Base-by-base conservation (phyloP, 371 early-diverging fungal genomes). In the Zopfochytrium polystomum region DNA sequence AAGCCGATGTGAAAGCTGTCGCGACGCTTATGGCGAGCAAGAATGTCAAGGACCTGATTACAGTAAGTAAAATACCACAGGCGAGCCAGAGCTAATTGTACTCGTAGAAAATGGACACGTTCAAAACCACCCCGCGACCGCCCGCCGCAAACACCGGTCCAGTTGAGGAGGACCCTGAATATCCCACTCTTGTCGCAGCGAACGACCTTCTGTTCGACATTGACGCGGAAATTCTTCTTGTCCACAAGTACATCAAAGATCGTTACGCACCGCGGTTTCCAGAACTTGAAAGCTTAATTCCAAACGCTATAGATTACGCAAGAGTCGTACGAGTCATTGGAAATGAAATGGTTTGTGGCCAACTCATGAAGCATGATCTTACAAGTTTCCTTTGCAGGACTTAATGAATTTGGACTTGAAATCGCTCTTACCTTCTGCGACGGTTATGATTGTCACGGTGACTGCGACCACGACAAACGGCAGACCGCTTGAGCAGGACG, bases 231-330 rank as follows among this genome's bases (percentile, higher is more conserved):
- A 84, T 93, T 30, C 77, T 89, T 48, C 72, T 83, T 22, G 89
- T 95, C 7, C 91, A 93, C 67, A 90, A 90, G 89, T 95, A 85
- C 66, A 84, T 96, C 63, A 70, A 90, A 25, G 96, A 97, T 72
- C 89, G 89, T 55, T 97, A 94, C 74, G 87, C 85, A 29, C 71
- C 82, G 22, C 83, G 87, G 42, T 96, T 96, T 63, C 93, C 95
- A 0, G 98, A 94, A 65, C 84, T 97, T 5, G 93, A 95, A 70
- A 80, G 85, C 7, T 80, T 96, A 29, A 87, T 97, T 3, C 83
- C 83, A 9, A 89, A 89, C 62, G 88, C 96, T 1, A 62, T 91
- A 20, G 95, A 93, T 57, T 97, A 94, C 76, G 90, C 92, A 6
- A 82, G 86, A 7, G 85, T 93, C 0, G 93, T 96, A 7, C 86